Percentiles rank a stretch among this genome's conserved stretches.
Conservation (phyloP, 177 flowering plant genomes). For the Telopea speciosissima region DNA sequence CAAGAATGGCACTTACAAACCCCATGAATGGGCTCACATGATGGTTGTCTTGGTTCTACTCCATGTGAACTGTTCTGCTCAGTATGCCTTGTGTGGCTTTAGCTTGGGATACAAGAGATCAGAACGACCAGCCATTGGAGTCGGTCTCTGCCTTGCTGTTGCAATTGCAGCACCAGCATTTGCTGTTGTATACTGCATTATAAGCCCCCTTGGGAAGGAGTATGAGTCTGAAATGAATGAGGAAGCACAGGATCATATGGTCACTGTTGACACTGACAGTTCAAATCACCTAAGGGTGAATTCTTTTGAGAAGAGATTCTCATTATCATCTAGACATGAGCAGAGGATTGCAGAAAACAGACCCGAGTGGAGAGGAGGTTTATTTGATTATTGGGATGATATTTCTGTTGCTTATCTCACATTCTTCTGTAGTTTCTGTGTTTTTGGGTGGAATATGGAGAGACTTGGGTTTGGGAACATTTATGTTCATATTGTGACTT, state of each 20-base stretch:
- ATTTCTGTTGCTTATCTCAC: slow-evolving; percentile 75
- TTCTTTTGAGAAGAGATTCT: slow-evolving; percentile 54
- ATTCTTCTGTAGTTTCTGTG: slow-evolving; percentile 78
- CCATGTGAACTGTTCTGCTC: slow-evolving; percentile 77
- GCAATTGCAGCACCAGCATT: slow-evolving; percentile 76
- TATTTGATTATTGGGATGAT: slow-evolving; percentile 82
- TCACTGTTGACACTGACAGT: background rate
- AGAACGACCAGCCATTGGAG: slow-evolving; percentile 73
- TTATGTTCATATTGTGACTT: slow-evolving; percentile 90
- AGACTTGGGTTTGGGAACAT: slow-evolving; percentile 93
- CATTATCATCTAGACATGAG: no score
- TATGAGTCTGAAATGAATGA: slow-evolving; percentile 49
- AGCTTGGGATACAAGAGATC: slow-evolving; percentile 78
- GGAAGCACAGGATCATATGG: slow-evolving; percentile 42
- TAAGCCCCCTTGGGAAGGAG: slow-evolving; percentile 84
- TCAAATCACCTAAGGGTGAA: slow-evolving; percentile 4
- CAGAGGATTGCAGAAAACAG: slow-evolving; percentile 27
- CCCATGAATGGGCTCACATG: slow-evolving; percentile 90
- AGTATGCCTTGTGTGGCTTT: slow-evolving; percentile 83
- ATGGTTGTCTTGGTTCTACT: slow-evolving; percentile 71
- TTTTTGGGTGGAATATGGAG: slow-evolving; percentile 98
- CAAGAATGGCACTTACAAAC: slow-evolving; percentile 81
- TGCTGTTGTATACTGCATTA: slow-evolving; percentile 63
- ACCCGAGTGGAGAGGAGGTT: slow-evolving; percentile 79
- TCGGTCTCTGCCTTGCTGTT: slow-evolving; percentile 57